A percentile compares a stretch with the other conserved stretches of the same genome.
These are phyloP conservation scores for Allodekkera sacchari DNA, from an alignment of 805 yeast species.

Conservation along the genomic window DNA sequence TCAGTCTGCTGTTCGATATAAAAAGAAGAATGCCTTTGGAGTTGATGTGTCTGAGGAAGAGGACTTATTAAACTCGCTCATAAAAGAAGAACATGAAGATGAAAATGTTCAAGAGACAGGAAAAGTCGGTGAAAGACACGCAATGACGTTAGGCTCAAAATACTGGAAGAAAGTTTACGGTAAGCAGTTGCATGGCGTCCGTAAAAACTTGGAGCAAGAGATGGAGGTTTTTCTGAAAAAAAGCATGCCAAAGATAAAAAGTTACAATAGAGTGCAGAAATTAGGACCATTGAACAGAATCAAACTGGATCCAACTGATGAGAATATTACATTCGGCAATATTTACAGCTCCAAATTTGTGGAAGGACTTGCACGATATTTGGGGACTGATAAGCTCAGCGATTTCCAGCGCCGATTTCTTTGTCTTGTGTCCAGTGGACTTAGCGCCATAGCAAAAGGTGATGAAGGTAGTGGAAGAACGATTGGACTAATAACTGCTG, in stretches of 20 bases:
- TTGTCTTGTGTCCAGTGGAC: constrained; percentile 15
- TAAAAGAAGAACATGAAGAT: constrained; percentile 10
- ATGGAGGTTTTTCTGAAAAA: constrained; percentile 15
- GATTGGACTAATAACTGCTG: constrained; percentile 18
- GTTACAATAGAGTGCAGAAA: constrained; percentile 16
- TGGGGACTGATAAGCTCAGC: constrained; percentile 16
- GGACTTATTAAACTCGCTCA: too few species aligned
- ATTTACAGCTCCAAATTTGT: constrained; percentile 10
- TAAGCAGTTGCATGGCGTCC: constrained; percentile 12
- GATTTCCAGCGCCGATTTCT: constrained; percentile 22
- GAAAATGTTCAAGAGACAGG: constrained; percentile 9
- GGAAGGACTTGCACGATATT: constrained; percentile 10
- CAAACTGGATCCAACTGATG: constrained; percentile 12
- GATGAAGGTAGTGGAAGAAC: constrained; percentile 26
- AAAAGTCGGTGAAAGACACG: constrained; percentile 3
- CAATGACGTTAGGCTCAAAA: constrained; percentile 9
- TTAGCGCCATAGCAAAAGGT: constrained; percentile 25
- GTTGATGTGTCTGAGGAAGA: too few species aligned
- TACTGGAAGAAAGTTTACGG: constrained; percentile 15
- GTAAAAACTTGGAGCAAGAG: constrained; percentile 10
- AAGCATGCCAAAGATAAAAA: constrained; percentile 16
- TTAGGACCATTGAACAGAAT: constrained; percentile 15
- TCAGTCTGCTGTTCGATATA: too few species aligned
- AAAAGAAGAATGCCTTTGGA: too few species aligned
- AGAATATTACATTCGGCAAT: constrained; percentile 8